Conservation (phyloP, 148 eudicot species). For the Dysphania ambrosioides region DNA sequence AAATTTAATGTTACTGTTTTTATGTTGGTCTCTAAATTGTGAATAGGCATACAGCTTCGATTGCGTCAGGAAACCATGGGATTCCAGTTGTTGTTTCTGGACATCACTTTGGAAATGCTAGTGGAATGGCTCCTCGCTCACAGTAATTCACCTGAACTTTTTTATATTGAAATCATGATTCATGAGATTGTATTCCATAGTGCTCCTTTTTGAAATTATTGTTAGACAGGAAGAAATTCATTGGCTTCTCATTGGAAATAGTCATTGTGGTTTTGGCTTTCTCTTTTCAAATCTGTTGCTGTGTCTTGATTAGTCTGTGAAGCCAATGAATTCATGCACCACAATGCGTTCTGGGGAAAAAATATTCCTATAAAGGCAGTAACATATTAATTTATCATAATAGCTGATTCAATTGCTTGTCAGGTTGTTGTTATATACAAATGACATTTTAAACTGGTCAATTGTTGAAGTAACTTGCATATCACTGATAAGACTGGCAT, state of each 20-base stretch:
- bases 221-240: background rate
- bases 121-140: constrained; percentile 99
- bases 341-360: background rate
- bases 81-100: constrained; percentile 90
- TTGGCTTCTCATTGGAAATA: background rate
- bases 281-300: too few species aligned
- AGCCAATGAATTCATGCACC: background rate
- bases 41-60: constrained; percentile 94
- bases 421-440: background rate
- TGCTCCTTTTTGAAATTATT: background rate
- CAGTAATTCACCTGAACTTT: constrained; percentile 55
- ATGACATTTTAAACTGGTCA: background rate
- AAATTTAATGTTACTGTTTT: constrained; percentile 9
- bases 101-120: constrained; percentile 93
- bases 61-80: constrained; percentile 95
- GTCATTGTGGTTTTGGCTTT: background rate
- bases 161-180: constrained; percentile 11
- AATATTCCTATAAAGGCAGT: background rate
- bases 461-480: background rate
- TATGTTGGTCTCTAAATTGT: background rate
- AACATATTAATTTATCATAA: background rate
- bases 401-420: background rate
- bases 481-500: too few species aligned
- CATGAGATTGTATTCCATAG: background rate
- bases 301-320: background rate